A percentile compares a stretch with the other conserved stretches of the same genome.
Conservation (phyloP, 2,329 filamentous ascomycete genomes). For the Hymenoscyphus albidus region DNA sequence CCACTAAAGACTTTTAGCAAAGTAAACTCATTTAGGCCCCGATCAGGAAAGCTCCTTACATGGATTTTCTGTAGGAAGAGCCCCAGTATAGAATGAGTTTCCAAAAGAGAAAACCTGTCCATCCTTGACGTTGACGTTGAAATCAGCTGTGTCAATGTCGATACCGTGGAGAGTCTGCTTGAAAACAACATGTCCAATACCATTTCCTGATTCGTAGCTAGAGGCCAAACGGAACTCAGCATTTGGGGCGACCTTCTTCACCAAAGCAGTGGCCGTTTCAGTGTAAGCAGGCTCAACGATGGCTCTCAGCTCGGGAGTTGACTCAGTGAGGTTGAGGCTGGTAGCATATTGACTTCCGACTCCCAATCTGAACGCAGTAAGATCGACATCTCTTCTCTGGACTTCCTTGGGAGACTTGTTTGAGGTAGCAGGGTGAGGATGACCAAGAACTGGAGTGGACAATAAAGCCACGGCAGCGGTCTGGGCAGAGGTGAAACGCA, state of each 20-base stretch:
- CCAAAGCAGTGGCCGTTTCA: constrained; percentile 42
- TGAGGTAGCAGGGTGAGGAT: constrained; percentile 6
- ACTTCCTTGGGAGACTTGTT: constrained; percentile 2
- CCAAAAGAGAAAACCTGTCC: constrained; percentile 56
- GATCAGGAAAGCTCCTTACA: neutral
- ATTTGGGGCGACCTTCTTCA: constrained; percentile 39
- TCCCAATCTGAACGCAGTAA: constrained; percentile 9
- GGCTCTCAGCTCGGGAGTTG: constrained; percentile 6
- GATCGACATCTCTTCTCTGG: constrained; percentile 11
- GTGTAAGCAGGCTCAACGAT: constrained; percentile 34
- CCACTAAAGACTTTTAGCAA: constrained; percentile 20
- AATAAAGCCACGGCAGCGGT: constrained; percentile 9
- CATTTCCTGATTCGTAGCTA: constrained; percentile 46
- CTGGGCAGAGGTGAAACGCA: constrained; percentile 13
- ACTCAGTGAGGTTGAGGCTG: constrained; percentile 7
- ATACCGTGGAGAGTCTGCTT: constrained; percentile 55
- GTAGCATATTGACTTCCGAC: constrained; percentile 12
- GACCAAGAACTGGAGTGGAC: constrained; percentile 9
- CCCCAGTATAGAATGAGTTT: constrained; percentile 45
- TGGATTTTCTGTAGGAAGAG: constrained; percentile 40
- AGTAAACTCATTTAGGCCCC: neutral
- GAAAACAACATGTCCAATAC: constrained; percentile 55
- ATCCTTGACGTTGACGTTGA: constrained; percentile 36
- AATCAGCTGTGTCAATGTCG: constrained; percentile 53
- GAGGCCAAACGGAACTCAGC: constrained; percentile 47